Conservation (phyloP, 1,284 basidiomycete species). For the Vanrija pseudolonga region DNA sequence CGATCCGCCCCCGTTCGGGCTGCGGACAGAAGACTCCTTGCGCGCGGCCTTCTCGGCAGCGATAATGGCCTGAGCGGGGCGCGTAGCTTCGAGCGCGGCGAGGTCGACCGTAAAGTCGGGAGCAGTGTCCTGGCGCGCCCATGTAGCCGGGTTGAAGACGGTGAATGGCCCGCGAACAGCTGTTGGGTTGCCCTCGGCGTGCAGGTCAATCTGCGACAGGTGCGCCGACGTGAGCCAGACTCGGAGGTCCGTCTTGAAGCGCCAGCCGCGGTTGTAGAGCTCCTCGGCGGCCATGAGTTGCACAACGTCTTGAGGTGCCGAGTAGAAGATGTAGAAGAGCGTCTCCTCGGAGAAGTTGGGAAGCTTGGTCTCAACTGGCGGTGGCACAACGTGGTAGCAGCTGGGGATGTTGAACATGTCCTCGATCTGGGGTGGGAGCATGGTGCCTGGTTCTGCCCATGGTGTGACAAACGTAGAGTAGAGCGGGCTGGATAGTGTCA, state of each 20-base stretch:
- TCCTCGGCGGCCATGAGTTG: conserved; percentile 91
- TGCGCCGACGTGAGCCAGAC: conserved; percentile 83
- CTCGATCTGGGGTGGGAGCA: conserved; percentile 37
- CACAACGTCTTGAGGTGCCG: conserved; percentile 83
- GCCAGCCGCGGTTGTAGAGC: conserved; percentile 95
- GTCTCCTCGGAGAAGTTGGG: conserved; percentile 93
- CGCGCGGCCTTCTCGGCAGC: conserved; percentile 25
- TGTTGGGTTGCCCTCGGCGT: conserved; percentile 17
- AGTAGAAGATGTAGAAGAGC: conserved; percentile 98
- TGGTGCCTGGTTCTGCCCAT: conserved; percentile 81
- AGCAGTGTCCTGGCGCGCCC: conserved; percentile 35
- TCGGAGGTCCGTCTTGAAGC: conserved; percentile 92
- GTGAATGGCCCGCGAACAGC: conserved; percentile 39
- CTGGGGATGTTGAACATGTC: conserved; percentile 73
- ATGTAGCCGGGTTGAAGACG: conserved; percentile 45
- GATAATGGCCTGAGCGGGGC: conserved; percentile 27
- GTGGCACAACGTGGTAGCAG: conserved; percentile 91
- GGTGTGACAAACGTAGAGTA: conserved; percentile 95
- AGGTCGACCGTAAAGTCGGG: conserved; percentile 43
- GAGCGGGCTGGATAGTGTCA: conserved; percentile 67
- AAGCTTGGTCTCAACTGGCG: conserved; percentile 81
- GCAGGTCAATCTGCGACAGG: conserved; percentile 32
- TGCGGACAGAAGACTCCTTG: conserved; percentile 27
- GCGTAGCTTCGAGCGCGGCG: conserved; percentile 36
- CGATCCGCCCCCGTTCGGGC: conserved; percentile 4